These are phyloP conservation scores for Debaryomyces sp. DNA, from an alignment of 1,139 yeast species.

Conservation along the genomic window DNA sequence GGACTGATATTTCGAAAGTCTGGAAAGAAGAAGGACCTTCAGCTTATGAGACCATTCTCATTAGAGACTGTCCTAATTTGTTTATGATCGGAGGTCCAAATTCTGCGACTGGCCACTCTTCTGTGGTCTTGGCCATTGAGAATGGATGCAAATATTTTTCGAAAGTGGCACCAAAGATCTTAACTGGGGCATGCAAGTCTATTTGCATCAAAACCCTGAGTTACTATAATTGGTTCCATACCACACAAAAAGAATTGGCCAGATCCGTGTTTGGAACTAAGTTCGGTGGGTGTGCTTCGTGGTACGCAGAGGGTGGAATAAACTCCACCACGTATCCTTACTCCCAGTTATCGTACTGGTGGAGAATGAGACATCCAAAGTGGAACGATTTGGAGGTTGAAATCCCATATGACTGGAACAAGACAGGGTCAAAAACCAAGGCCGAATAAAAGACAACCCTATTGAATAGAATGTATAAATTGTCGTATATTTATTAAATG, in stretches of 20 bases:
- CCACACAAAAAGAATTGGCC: slow-evolving; percentile 29
- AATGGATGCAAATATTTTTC: slow-evolving; percentile 32
- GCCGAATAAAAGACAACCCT: not conserved
- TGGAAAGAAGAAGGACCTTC: slow-evolving; percentile 37
- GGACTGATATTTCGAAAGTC: slow-evolving; percentile 20
- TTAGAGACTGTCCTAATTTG: slow-evolving; percentile 39
- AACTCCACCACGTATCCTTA: slow-evolving; percentile 44
- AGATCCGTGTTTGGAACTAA: slow-evolving; percentile 41
- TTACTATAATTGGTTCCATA: slow-evolving; percentile 40
- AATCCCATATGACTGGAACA: not conserved
- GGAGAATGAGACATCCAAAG: slow-evolving; percentile 29
- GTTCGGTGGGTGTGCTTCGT: slow-evolving; percentile 48
- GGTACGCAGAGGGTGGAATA: slow-evolving; percentile 37
- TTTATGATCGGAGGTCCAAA: slow-evolving; percentile 47
- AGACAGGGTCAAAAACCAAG: not conserved
- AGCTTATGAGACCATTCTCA: slow-evolving; percentile 41
- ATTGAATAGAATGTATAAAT: not conserved
- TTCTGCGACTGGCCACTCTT: slow-evolving; percentile 47
- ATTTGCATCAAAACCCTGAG: slow-evolving; percentile 36
- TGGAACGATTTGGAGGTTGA: slow-evolving; percentile 27
- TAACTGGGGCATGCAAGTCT: slow-evolving; percentile 32
- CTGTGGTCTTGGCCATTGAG: slow-evolving; percentile 46
- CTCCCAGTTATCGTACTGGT: slow-evolving; percentile 40
- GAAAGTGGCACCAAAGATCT: slow-evolving; percentile 28
- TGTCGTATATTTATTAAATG: slow-evolving; percentile 1